A percentile compares a stretch with the other conserved stretches of the same genome.
Conservation (phyloP, 169 alveolate genomes). For the Cytauxzoon felis region DNA sequence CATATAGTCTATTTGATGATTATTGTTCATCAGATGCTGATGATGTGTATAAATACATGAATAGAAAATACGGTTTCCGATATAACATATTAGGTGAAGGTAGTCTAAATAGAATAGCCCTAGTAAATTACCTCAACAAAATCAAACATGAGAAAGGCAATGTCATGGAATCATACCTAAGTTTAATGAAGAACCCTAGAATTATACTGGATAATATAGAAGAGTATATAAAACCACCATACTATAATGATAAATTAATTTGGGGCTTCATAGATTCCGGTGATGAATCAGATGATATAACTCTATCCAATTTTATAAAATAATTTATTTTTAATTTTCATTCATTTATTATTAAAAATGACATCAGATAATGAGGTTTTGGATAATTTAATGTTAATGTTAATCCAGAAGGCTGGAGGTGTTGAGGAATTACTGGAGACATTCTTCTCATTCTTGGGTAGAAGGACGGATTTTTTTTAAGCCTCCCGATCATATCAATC, state of each 20-base stretch:
- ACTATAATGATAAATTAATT: constrained; percentile 45
- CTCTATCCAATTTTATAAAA: background rate
- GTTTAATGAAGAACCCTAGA: constrained; percentile 13
- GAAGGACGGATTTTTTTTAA: constrained; percentile 94
- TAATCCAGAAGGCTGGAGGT: constrained; percentile 90
- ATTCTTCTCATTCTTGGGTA: constrained; percentile 89
- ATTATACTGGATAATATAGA: constrained; percentile 70
- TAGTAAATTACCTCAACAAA: constrained; percentile 45
- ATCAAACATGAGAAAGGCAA: constrained; percentile 28
- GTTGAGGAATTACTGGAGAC: constrained; percentile 87
- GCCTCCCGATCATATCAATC: constrained; percentile 64
- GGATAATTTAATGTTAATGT: constrained; percentile 85
- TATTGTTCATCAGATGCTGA: constrained; percentile 63
- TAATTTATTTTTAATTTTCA: background rate
- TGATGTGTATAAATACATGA: constrained; percentile 68
- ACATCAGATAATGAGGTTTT: constrained; percentile 46
- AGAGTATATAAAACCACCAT: constrained; percentile 72
- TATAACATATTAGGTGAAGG: constrained; percentile 39
- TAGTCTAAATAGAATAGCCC: constrained; percentile 47
- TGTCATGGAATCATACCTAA: constrained; percentile 26
- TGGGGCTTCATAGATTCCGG: constrained; percentile 65
- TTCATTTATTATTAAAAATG: constrained; percentile 37
- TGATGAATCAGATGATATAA: constrained; percentile 53
- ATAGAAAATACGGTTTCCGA: constrained; percentile 36
- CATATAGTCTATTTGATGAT: constrained; percentile 73